Base-by-base conservation (phyloP, 805 yeast species). In the Pichia membranifaciens region DNA sequence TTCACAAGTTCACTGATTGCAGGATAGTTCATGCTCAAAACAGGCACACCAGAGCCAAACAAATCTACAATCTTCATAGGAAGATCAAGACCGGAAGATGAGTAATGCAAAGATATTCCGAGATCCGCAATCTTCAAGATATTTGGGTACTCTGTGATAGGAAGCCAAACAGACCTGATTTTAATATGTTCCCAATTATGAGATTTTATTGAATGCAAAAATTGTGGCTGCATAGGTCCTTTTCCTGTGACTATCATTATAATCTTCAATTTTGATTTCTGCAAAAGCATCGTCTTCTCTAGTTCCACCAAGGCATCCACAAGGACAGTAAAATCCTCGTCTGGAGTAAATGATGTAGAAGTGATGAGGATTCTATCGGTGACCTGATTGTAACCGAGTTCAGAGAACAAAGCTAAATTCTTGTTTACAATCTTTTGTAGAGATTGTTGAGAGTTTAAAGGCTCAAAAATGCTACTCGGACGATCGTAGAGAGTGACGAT, bases 61-160 rank as follows among this genome's bases (percentile, higher is more conserved):
- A 91, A 81, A 59, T 93, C 99, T 5, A 91, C 83, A 32, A 93
- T 86, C 64, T 93, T 93, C 99, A 93, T 93, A 1, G 99, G 99
- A 49, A 93, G 72, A 59, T 93, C 99, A 48, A 86, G 73, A 0
- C 99, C 99, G 40, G 96, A 85, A 39, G 95, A 84, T 0, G 98
- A 90, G 4, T 82, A 77, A 64, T 93, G 99, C 51, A 93, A 69
- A 1, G 98, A 91, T 1, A 93, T 74, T 2, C 96, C 98, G 32
- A 90, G 60, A 59, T 93, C 96, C 3, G 96, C 91, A 3, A 80
- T 67, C 2, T 82, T 81, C 28, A 93, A 62, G 1, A 93, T 68
- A 44, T 70, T 64, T 0, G 96, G 96, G 62, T 93, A 93, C 48
- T 87, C 88, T 48, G 81, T 87, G 5, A 79, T 69, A 0, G 82